Conservation (phyloP, 805 yeast genomes). For the Metschnikowia cerradonensis region DNA sequence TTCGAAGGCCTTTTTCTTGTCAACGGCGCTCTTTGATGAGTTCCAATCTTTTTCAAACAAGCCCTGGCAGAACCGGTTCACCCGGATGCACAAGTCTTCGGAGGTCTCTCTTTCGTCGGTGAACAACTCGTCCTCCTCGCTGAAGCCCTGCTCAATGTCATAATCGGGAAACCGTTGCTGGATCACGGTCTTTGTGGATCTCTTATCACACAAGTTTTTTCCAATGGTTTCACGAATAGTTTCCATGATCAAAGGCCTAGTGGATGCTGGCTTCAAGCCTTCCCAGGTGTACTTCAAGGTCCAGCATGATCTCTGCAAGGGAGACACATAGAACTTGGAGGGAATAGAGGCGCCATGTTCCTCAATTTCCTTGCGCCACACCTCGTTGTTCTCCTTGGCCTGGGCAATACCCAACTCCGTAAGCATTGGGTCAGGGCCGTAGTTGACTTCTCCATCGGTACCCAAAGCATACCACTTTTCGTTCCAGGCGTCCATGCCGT, state of each 20-base stretch:
- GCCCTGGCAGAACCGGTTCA: constrained; percentile 41
- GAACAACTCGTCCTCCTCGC: constrained; percentile 49
- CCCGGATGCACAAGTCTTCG: constrained; percentile 47
- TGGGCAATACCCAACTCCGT: constrained; percentile 54
- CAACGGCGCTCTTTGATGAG: constrained; percentile 11
- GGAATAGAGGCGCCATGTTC: constrained; percentile 56
- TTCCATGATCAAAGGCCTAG: constrained; percentile 36
- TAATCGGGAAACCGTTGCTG: constrained; percentile 38
- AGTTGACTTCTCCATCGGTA: constrained; percentile 52
- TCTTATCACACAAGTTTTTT: constrained; percentile 54
- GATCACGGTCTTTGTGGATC: constrained; percentile 41
- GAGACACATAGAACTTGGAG: constrained; percentile 52
- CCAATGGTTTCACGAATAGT: constrained; percentile 60
- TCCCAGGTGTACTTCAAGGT: constrained; percentile 53
- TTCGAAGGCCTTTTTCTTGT: constrained; percentile 20
- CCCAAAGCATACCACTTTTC: constrained; percentile 46
- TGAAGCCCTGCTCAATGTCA: constrained; percentile 39
- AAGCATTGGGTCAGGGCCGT: constrained; percentile 60
- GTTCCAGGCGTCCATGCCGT: constrained; percentile 58
- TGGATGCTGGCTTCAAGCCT: constrained; percentile 24
- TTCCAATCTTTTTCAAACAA: constrained; percentile 26
- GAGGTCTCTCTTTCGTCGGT: constrained; percentile 45
- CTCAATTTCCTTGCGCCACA: constrained; percentile 41
- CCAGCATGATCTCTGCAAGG: constrained; percentile 59
- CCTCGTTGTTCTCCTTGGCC: constrained; percentile 45